Base-by-base conservation (phyloP, 2,329 filamentous ascomycete genomes). In the Fusarium veterinarium region DNA sequence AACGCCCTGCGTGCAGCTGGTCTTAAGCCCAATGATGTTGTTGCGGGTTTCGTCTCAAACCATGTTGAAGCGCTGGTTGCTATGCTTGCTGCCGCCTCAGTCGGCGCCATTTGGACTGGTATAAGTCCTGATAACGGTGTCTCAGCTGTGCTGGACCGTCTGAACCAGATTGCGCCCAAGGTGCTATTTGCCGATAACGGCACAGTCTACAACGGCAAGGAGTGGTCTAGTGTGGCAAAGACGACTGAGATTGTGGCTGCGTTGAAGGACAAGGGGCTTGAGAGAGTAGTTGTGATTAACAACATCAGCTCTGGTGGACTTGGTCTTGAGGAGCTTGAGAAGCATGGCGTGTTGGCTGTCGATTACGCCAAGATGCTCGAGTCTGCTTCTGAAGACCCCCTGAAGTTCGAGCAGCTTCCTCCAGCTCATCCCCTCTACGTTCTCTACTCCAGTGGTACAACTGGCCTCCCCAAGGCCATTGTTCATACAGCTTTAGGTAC, bases 121-220 rank as follows among this genome's bases (percentile, higher is more conserved):
- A 94, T 98, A 53, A 97, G 93, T 76, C 95, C 95, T 6, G 95
- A 98, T 80, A 97, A 92, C 20, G 95, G 95, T 16, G 93, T 97
- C 4, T 94, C 93, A 76, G 95, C 95, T 20, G 95, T 98, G 2
- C 84, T 98, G 31, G 96, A 98, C 80, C 89, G 96, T 12, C 84
- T 98, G 68, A 88, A 88, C 49, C 96, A 98, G 84, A 96, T 98
- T 74, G 89, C 91, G 68, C 95, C 96, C 8, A 91, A 89, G 66
- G 83, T 97, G 2, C 84, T 98, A 7, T 97, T 98, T 78, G 91
- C 93, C 3, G 95, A 98, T 80, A 96, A 97, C 76, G 94, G 92
- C 16, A 92, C 92, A 12, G 88, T 95, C 60, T 98, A 98, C 82
- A 98, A 98, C 80, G 95, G 94, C 69, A 96, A 96, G 82, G 88